Evolutionary conservation across 2,329 filamentous ascomycete genomes (phyloP).

Genomic region (Exophiala lecanii-corni): DNA sequence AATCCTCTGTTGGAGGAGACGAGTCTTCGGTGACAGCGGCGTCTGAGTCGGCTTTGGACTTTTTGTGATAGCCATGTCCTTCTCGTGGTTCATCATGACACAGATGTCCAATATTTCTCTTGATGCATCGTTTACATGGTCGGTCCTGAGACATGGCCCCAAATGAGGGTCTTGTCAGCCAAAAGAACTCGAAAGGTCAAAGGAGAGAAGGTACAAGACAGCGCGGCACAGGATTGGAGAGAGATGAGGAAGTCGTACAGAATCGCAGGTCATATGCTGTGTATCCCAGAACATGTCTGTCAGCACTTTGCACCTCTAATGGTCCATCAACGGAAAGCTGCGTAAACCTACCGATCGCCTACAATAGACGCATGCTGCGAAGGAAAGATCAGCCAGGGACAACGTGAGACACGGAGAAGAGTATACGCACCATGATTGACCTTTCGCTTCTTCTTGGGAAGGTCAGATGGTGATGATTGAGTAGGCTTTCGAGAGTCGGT

Average conservation of each 20-base stretch:
- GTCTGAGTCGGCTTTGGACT: constrained; percentile 63
- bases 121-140: constrained; percentile 95
- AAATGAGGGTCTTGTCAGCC: constrained; percentile 34
- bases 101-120: constrained; percentile 95
- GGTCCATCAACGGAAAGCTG: not conserved
- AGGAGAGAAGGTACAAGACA: too few relatives aligned
- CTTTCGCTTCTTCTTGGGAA: constrained; percentile 80
- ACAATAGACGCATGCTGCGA: constrained; percentile 80
- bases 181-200: constrained; percentile 24
- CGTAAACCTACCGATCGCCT: constrained; percentile 73
- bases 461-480: constrained; percentile 41
- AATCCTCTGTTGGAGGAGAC: constrained; percentile 38
- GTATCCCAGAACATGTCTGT: constrained; percentile 40
- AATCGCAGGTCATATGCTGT: constrained; percentile 90
- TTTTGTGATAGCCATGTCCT: constrained; percentile 58
- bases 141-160: constrained; percentile 62
- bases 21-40: constrained; percentile 59
- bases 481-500: constrained; percentile 15
- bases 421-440: constrained; percentile 70
- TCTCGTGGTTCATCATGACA: constrained; percentile 98
- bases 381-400: constrained; percentile 36
- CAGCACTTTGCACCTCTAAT: constrained; percentile 33
- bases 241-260: constrained; percentile 48
- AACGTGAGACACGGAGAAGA: constrained; percentile 16
- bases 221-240: too few relatives aligned